These are phyloP conservation scores for Ophiostoma tasmaniense DNA, from an alignment of 2,329 filamentous ascomycete species.

Conservation along the genomic window DNA sequence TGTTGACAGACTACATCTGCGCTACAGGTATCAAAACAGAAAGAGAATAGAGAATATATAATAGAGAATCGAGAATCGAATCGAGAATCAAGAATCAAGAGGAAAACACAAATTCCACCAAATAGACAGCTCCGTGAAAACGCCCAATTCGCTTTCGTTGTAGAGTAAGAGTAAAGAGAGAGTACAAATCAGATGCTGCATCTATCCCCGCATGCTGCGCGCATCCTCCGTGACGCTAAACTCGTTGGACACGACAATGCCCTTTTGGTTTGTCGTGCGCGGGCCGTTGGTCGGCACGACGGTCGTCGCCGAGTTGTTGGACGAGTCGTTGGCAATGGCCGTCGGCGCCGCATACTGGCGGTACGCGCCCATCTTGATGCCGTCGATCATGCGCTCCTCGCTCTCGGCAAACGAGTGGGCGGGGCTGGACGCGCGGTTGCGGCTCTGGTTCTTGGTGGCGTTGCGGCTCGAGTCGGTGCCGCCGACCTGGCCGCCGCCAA, in stretches of 20 bases:
- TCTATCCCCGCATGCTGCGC: background rate
- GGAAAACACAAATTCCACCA: background rate
- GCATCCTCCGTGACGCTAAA: conserved; percentile 27
- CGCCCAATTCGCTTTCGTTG: no score
- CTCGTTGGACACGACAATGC: conserved; percentile 36
- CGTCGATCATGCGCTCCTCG: conserved; percentile 37
- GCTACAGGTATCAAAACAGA: background rate
- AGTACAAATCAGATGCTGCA: background rate
- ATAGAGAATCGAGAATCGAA: background rate
- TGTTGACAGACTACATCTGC: background rate
- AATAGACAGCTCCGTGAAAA: background rate
- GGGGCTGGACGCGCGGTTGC: conserved; percentile 30
- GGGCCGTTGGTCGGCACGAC: background rate
- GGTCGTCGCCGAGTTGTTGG: background rate
- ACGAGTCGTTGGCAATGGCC: conserved; percentile 2
- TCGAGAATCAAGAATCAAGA: background rate
- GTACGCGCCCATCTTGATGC: conserved; percentile 34
- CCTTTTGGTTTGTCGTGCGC: conserved; percentile 16
- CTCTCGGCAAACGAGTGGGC: conserved; percentile 27
- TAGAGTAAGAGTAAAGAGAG: background rate
- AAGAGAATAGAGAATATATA: background rate
- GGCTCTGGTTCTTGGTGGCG: conserved; percentile 23
- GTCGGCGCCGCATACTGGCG: conserved; percentile 14
- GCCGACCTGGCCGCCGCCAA: conserved; percentile 31
- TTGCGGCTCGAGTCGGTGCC: conserved; percentile 25